Conservation (phyloP, 1,284 basidiomycete species). For the Meripilus lineatus region DNA sequence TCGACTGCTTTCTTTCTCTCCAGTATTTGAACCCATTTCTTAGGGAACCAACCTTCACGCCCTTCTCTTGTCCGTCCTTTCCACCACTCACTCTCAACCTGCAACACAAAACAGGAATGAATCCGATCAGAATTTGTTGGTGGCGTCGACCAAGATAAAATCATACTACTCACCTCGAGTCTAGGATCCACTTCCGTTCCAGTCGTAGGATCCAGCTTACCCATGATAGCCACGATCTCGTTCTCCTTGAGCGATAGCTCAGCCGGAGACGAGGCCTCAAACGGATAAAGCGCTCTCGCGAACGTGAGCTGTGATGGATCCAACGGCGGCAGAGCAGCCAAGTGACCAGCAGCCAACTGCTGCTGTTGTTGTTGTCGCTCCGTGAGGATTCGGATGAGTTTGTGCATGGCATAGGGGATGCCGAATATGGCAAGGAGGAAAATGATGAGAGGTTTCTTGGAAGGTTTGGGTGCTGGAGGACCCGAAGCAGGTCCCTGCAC, state of each 20-base stretch:
- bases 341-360: constrained; percentile 25
- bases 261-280: constrained; percentile 67
- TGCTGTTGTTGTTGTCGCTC: constrained; percentile 49
- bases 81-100: constrained; percentile 82
- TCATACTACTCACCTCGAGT: constrained; percentile 40
- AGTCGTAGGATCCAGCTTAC: constrained; percentile 69
- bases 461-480: constrained; percentile 52
- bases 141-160: neutral
- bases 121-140: constrained; percentile 1
- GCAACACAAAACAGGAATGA: neutral
- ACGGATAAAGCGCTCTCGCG: constrained; percentile 82
- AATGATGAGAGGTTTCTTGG: constrained; percentile 88
- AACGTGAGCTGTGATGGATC: constrained; percentile 81
- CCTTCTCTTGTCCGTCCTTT: constrained; percentile 92
- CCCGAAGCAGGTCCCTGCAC: constrained; percentile 49
- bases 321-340: constrained; percentile 50
- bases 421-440: constrained; percentile 97
- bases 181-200: constrained; percentile 71
- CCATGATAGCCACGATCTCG: constrained; percentile 94
- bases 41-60: constrained; percentile 94
- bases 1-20: constrained; percentile 39
- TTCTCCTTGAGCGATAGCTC: constrained; percentile 86
- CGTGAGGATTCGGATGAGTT: constrained; percentile 78
- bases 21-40: constrained; percentile 79
- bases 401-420: constrained; percentile 91